A percentile compares a stretch with the other conserved stretches of the same genome.
These are phyloP conservation scores for Fusarium bactridioides DNA, from an alignment of 2,329 filamentous ascomycete species.

Conservation along the genomic window DNA sequence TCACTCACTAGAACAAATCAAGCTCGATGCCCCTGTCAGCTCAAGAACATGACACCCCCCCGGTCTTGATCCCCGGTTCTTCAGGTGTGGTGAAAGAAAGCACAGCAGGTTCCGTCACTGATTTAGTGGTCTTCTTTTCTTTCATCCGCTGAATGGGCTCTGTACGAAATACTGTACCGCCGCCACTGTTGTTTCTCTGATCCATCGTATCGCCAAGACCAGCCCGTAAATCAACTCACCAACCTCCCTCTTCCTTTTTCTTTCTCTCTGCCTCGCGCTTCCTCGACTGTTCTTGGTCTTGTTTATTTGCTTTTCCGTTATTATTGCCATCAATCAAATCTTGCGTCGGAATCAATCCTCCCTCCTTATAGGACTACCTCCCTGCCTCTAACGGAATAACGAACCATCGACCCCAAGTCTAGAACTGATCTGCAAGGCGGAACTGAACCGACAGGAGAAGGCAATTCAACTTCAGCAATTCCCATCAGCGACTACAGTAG, in stretches of 20 bases:
- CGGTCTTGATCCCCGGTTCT: conserved; percentile 22
- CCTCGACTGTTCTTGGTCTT: background rate
- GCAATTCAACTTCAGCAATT: conserved; percentile 12
- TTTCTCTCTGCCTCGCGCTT: background rate
- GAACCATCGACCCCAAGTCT: conserved; percentile 19
- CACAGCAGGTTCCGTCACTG: background rate
- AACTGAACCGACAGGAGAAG: conserved; percentile 4
- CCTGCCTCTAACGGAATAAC: conserved; percentile 14
- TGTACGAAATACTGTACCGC: conserved; percentile 22
- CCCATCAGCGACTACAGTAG: conserved; percentile 13
- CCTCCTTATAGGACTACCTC: conserved; percentile 4
- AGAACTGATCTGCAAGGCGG: conserved; percentile 29
- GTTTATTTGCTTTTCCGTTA: background rate
- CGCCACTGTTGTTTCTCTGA: conserved; percentile 17
- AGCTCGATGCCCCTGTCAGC: conserved; percentile 12
- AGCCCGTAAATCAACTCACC: conserved; percentile 30
- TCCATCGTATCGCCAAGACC: conserved; percentile 22
- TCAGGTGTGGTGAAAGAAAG: conserved; percentile 1
- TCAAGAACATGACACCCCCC: conserved; percentile 6
- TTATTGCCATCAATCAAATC: conserved; percentile 20
- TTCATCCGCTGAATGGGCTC: background rate
- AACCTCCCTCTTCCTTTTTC: conserved; percentile 15
- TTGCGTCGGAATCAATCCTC: conserved; percentile 6
- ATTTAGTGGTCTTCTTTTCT: background rate
- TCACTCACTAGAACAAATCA: conserved; percentile 17